Evolutionary conservation across 2,329 filamentous ascomycete genomes (phyloP), one percentile per base, ranked within the genome.

Genomic region (Fusarium humuli): DNA sequence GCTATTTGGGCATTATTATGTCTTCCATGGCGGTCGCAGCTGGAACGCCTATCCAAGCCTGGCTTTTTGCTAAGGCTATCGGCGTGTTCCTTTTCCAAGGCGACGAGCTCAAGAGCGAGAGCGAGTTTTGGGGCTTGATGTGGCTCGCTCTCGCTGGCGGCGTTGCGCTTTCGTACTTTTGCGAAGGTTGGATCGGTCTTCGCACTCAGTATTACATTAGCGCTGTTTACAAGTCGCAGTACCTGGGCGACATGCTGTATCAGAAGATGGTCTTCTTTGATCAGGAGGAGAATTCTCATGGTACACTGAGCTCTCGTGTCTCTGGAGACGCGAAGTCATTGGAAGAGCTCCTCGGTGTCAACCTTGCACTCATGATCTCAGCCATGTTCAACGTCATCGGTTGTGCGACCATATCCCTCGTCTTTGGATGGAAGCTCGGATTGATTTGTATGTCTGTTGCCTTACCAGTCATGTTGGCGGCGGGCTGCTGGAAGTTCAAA

Each of bases 401-500:
- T 2, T 78, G 77, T 30, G 56, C 74, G 20, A 65, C 62, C n/a
- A 76, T 80, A 11, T 65, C 77, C 0, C 63, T 80, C 3, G 63
- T 73, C 8, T 79, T 78, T 40, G 78, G 76, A 1, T 82, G 80
- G 80, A 81, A 81, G 47, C 73, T 82, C 3, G 77, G 76, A 6
- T 49, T 82, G 16, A 75, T 82, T 6, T 79, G 81, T 3, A 79
- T 79, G 49, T 81, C 75, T 50, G 75, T 77, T 2, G 77, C 76
- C 4, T 64, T 82, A 34, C 81, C 81, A 0, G 56, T 79, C 5
- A 76, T 81, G 59, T 47, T 81, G 3, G 65, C 60, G 2, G 72
- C 82, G 1, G 81, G 81, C 1, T 69, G 56, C 77, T 80, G 76
- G 73, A 77, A 75, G 60, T 77, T 87, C 34, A 78, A 82, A 16